Percentiles rank a stretch among this genome's conserved stretches.
These are phyloP conservation scores for Saccharomycopsis javanensis DNA, from an alignment of 805 yeast genomes.

Conservation along the genomic window DNA sequence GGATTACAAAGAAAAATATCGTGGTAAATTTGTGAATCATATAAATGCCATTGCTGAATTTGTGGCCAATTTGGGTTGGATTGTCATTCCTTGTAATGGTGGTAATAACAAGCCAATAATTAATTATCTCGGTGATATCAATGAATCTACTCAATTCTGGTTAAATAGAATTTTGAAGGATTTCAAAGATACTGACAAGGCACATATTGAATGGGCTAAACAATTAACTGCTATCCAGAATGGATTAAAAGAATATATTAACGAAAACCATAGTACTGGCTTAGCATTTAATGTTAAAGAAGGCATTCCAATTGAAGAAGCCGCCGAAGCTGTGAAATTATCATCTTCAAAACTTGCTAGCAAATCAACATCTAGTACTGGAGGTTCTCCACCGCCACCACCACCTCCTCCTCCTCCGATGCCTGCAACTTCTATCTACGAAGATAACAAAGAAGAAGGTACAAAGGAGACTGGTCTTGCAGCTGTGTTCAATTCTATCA, in stretches of 20 bases:
- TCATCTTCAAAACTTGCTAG: constrained; percentile 24
- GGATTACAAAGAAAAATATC: constrained; percentile 63
- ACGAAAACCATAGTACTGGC: constrained; percentile 77
- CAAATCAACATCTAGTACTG: constrained; percentile 24
- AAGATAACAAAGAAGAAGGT: constrained; percentile 25
- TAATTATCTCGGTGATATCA: constrained; percentile 67
- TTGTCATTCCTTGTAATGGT: constrained; percentile 59
- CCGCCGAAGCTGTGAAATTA: constrained; percentile 27
- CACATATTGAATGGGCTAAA: constrained; percentile 77
- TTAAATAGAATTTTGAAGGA: constrained; percentile 84
- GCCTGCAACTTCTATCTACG: constrained; percentile 71
- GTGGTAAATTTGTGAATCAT: constrained; percentile 55
- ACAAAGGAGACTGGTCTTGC: constrained; percentile 45
- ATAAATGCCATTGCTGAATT: constrained; percentile 85
- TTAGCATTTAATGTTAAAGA: constrained; percentile 58
- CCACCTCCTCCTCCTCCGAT: constrained; percentile 83
- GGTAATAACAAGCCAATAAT: constrained; percentile 26
- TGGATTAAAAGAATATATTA: constrained; percentile 61
- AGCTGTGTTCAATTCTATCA: constrained; percentile 89
- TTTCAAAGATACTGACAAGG: constrained; percentile 57
- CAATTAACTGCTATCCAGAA: constrained; percentile 53
- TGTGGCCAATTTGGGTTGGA: constrained; percentile 86
- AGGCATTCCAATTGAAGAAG: constrained; percentile 50
- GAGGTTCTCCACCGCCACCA: constrained; percentile 23
- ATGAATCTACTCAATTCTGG: constrained; percentile 92